Evolutionary conservation across 1,139 yeast species (phyloP), one percentile per base, ranked within the genome.

Genomic region (Geotrichum candidum): DNA sequence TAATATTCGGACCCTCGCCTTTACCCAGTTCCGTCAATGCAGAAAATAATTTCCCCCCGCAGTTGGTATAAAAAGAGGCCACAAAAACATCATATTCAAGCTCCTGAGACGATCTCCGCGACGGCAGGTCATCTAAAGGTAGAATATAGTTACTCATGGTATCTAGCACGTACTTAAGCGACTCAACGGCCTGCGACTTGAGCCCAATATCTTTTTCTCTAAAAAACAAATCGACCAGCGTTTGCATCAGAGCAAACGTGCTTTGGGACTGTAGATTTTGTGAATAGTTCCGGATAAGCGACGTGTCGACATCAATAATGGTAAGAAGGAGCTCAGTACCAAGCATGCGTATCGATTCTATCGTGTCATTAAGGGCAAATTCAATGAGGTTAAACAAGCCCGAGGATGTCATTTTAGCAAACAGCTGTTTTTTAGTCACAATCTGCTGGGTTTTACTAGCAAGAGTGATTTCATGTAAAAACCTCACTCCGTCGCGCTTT

Each of bases 281-380:
- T 7, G 59, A 46, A 51, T 66, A 56, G 45, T 67, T 63, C 6
- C 75, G 65, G 23, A 90, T 84, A 56, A 90, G 73, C 3, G 86
- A 75, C 2, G 90, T 87, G 70, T 91, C 97, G 68, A 89, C 92
- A 65, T 92, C 97, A 48, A 92, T 86, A 9, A 91, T 86, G 1
- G 90, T 79, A 11, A 90, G 87, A 41, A 94, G 82, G 13, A 91
- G 77, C 70, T 94, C 98, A 0, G 96, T 87, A 0, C 96, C 96
- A 46, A 90, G 73, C 1, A 86, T 84, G 63, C 95, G 78, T 15
- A 85, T 80, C 29, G 78, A 78, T 29, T 80, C 76, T 29, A 77
- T 74, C 0, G 70, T 63, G 67, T 85, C 87, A 45, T 78, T 77
- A 59, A 91, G 78, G 0, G 97, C 95, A 78, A 84, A 90, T 59